Conservation (phyloP, 2,329 filamentous ascomycete species). For the Fusarium pseudoanthophilum region DNA sequence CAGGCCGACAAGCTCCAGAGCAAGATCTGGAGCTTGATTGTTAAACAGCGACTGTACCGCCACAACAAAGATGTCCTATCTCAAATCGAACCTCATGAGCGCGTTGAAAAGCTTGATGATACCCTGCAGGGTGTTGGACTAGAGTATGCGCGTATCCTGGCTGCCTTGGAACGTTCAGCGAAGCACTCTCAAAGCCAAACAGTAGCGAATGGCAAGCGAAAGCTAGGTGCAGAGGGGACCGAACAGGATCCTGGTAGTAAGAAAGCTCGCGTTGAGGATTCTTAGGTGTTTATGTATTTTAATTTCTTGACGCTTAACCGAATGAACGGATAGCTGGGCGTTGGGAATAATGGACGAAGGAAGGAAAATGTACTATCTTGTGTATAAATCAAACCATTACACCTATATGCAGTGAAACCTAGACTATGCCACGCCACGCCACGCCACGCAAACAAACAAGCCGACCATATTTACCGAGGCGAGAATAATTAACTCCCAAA, state of each 20-base stretch:
- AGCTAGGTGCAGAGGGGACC: conserved; percentile 48
- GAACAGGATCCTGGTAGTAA: conserved; percentile 55
- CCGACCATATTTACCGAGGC: conserved; percentile 32
- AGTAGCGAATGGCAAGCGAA: conserved; percentile 58
- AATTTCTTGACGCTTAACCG: neutral
- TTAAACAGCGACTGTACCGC: conserved; percentile 80
- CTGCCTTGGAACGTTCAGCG: conserved; percentile 54
- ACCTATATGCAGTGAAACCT: conserved; percentile 39
- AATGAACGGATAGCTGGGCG: conserved; percentile 20
- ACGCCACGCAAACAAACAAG: conserved; percentile 30
- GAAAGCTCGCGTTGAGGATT: conserved; percentile 56
- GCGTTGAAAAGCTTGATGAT: conserved; percentile 77
- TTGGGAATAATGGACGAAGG: conserved; percentile 16
- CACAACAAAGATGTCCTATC: conserved; percentile 78
- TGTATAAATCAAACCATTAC: conserved; percentile 32
- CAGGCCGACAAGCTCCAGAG: conserved; percentile 71
- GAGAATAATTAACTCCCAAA: conserved; percentile 28
- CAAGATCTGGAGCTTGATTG: conserved; percentile 76
- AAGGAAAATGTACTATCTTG: conserved; percentile 29
- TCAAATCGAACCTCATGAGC: conserved; percentile 74
- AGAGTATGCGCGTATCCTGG: conserved; percentile 76
- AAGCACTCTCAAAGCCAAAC: conserved; percentile 40
- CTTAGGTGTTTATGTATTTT: conserved; percentile 24
- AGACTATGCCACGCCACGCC: conserved; percentile 14
- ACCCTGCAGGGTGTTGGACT: conserved; percentile 74